phyloP scores from a whole-genome alignment of 148 eudicot species.

The Fagopyrum esculentum region DNA sequence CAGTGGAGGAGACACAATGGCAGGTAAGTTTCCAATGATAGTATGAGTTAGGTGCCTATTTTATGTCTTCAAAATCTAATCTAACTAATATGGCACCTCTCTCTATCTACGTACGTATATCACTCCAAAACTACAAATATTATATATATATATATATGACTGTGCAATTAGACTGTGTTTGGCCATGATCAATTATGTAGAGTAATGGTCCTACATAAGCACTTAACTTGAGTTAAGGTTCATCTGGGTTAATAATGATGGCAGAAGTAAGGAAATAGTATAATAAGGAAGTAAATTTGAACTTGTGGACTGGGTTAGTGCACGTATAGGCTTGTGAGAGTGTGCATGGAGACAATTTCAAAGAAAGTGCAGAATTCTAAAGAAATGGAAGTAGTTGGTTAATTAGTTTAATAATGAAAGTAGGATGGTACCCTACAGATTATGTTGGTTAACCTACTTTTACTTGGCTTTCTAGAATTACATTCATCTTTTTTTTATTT shows the following conservation, averaged over 20 bases:
- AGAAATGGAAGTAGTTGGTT: background rate
- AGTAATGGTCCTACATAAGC: background rate
- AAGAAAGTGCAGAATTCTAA: background rate
- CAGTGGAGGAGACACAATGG: background rate
- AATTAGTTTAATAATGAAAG: background rate
- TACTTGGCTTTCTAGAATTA: background rate
- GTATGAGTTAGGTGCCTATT: background rate
- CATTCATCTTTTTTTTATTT: background rate
- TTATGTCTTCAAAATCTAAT: too few species aligned
- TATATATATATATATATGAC: background rate
- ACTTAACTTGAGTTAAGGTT: background rate
- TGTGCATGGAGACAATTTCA: background rate
- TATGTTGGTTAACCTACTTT: background rate
- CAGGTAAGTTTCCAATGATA: constrained; percentile 4
- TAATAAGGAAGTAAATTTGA: background rate
- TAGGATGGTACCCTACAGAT: background rate
- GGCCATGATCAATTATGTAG: background rate
- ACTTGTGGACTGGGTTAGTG: background rate
- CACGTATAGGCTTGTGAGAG: background rate
- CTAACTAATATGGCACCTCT: background rate
- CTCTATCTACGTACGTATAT: too few species aligned
- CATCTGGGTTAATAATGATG: background rate
- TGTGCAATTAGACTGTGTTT: background rate
- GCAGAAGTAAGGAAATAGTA: background rate
- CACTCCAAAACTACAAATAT: background rate